Evolutionary conservation across 768 basidiomycete species (phyloP).

Genomic region (Imleria badia): DNA sequence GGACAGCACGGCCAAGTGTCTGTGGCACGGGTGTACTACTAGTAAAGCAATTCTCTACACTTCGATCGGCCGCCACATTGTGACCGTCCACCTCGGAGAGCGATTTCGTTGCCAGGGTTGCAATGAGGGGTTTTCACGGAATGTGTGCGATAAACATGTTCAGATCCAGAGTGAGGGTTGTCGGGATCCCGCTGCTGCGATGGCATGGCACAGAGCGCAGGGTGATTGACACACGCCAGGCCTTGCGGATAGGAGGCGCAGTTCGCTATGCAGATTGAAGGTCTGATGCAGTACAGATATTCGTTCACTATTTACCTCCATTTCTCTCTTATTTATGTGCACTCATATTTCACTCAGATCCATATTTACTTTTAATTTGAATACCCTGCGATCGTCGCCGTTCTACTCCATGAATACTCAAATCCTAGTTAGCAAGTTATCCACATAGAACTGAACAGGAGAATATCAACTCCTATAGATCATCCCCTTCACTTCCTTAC

Average conservation of each 20-base stretch:
- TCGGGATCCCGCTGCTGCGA: background rate
- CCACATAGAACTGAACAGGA: too few relatives aligned
- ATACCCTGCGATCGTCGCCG: too few relatives aligned
- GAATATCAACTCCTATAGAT: too few relatives aligned
- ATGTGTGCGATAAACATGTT: constrained; percentile 3
- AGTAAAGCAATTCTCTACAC: background rate
- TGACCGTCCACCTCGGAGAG: constrained; percentile 5
- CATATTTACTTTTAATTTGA: too few relatives aligned
- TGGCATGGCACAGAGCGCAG: background rate
- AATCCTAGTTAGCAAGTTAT: too few relatives aligned
- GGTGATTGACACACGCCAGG: background rate
- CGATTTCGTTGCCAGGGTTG: constrained; percentile 5
- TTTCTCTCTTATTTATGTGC: background rate
- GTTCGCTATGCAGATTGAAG: background rate
- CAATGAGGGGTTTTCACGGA: background rate
- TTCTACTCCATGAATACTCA: too few relatives aligned
- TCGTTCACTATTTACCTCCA: too few relatives aligned
- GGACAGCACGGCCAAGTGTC: background rate
- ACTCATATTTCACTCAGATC: too few relatives aligned
- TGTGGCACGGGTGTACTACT: constrained; percentile 4
- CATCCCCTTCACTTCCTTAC: too few relatives aligned
- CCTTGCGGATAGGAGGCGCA: background rate
- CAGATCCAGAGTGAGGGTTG: background rate
- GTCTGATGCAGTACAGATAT: too few relatives aligned
- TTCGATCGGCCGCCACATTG: constrained; percentile 5